These are phyloP conservation scores for Podosphaera aphanis DNA, from an alignment of 2,329 filamentous ascomycete species.

Conservation along the genomic window DNA sequence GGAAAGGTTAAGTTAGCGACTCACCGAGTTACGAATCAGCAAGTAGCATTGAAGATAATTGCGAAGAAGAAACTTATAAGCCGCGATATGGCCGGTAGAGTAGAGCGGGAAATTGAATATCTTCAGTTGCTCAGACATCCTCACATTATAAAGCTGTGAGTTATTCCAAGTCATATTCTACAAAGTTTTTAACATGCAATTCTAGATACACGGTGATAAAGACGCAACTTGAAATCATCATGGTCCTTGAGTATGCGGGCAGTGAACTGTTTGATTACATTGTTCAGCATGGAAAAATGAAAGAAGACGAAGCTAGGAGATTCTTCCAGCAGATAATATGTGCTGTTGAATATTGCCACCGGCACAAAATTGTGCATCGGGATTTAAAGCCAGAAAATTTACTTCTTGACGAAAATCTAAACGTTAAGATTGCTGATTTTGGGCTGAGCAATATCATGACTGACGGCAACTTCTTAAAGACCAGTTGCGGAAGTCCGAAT, in stretches of 20 bases:
- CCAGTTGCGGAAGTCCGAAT: constrained; percentile 92
- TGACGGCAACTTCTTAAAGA: constrained; percentile 96
- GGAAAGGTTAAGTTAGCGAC: constrained; percentile 96
- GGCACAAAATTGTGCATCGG: constrained; percentile 95
- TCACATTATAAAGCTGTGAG: constrained; percentile 94
- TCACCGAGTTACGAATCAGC: constrained; percentile 75
- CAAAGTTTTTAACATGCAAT: neutral
- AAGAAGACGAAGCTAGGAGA: constrained; percentile 75
- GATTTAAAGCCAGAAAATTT: constrained; percentile 96
- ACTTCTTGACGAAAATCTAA: constrained; percentile 78
- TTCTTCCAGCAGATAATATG: constrained; percentile 99
- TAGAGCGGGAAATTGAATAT: constrained; percentile 96
- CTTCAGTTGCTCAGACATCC: constrained; percentile 85
- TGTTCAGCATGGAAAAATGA: constrained; percentile 77
- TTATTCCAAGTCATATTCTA: constrained; percentile 6
- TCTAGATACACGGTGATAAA: constrained; percentile 85
- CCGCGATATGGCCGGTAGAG: constrained; percentile 88
- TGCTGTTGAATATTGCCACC: constrained; percentile 94
- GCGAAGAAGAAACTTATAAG: constrained; percentile 88
- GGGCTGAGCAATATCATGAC: constrained; percentile 99
- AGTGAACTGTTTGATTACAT: constrained; percentile 97
- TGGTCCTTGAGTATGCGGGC: constrained; percentile 95
- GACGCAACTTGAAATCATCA: constrained; percentile 82
- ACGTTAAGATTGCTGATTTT: constrained; percentile 98
- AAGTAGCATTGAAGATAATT: constrained; percentile 96